Evolutionary conservation across 768 basidiomycete genomes (phyloP).

Genomic region (Kwoniella dejecticola): DNA sequence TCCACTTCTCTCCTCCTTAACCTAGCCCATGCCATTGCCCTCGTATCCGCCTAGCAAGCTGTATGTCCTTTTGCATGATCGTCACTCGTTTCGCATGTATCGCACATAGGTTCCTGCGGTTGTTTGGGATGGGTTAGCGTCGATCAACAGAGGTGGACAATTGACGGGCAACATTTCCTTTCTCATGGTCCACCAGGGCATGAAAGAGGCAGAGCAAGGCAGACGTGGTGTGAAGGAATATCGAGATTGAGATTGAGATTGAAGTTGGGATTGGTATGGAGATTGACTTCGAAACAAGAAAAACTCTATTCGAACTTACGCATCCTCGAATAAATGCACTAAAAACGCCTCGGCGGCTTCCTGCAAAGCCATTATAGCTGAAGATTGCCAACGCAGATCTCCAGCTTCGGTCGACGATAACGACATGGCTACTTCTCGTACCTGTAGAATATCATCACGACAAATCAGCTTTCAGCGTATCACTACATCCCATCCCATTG

Average conservation of each 20-base stretch:
- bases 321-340: slow-evolving; percentile 96
- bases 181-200: no score
- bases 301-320: slow-evolving; percentile 66
- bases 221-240: no score
- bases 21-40: slow-evolving; percentile 69
- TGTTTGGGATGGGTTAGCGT: no score
- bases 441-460: slow-evolving; percentile 59
- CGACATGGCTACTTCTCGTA: slow-evolving; percentile 90
- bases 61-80: slow-evolving; percentile 95
- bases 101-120: slow-evolving; percentile 82
- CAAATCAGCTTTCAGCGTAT: no score
- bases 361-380: slow-evolving; percentile 88
- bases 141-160: no score
- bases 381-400: slow-evolving; percentile 88
- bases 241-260: no score
- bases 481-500: no score
- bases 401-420: slow-evolving; percentile 71
- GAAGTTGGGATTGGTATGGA: no score
- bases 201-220: no score
- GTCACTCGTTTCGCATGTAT: slow-evolving; percentile 98
- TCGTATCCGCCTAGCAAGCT: slow-evolving; percentile 90
- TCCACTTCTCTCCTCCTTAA: no score
- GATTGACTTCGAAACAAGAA: not conserved
- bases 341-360: slow-evolving; percentile 76
- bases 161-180: no score